phyloP scores from a whole-genome alignment of 768 basidiomycete species.

The Termitomyces sp. region DNA sequence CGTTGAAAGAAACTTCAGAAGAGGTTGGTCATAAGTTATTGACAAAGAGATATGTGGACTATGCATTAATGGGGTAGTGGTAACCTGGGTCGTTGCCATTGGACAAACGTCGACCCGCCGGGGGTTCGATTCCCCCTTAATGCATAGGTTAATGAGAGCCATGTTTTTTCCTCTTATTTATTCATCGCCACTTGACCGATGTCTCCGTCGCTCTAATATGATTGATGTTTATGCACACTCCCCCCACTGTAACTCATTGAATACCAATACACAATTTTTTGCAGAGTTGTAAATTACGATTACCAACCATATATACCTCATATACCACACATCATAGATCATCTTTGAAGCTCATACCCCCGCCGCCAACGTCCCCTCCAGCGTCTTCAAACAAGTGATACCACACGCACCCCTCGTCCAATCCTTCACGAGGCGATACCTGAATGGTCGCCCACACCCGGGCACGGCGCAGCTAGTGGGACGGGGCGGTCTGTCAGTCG shows the following conservation, averaged over 20 bases:
- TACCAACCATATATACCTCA: too few species aligned
- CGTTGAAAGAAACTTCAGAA: too few species aligned
- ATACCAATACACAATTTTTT: too few species aligned
- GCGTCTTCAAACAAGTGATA: slow-evolving; percentile 52
- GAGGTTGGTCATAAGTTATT: too few species aligned
- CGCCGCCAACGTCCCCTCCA: slow-evolving; percentile 28
- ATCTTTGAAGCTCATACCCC: neutral
- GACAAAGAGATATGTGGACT: too few species aligned
- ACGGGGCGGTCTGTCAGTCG: neutral
- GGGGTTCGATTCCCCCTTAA: slow-evolving; percentile 86
- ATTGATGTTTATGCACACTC: too few species aligned
- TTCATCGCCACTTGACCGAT: too few species aligned
- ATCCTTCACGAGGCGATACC: slow-evolving; percentile 62
- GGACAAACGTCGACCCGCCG: slow-evolving; percentile 58
- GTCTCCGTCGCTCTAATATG: too few species aligned
- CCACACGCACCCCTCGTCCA: slow-evolving; percentile 64
- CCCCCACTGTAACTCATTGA: too few species aligned
- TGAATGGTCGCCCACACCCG: slow-evolving; percentile 51
- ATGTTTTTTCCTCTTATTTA: too few species aligned
- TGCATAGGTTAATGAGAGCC: too few species aligned
- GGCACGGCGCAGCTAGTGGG: slow-evolving; percentile 44
- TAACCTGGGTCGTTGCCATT: slow-evolving; percentile 62
- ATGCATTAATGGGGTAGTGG: slow-evolving; percentile 48
- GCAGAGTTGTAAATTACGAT: too few species aligned
- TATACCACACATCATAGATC: neutral